A percentile compares a stretch with the other conserved stretches of the same genome.
These are phyloP conservation scores for Trichoderma parareesei DNA, from an alignment of 495 filamentous ascomycete species.

Conservation along the genomic window DNA sequence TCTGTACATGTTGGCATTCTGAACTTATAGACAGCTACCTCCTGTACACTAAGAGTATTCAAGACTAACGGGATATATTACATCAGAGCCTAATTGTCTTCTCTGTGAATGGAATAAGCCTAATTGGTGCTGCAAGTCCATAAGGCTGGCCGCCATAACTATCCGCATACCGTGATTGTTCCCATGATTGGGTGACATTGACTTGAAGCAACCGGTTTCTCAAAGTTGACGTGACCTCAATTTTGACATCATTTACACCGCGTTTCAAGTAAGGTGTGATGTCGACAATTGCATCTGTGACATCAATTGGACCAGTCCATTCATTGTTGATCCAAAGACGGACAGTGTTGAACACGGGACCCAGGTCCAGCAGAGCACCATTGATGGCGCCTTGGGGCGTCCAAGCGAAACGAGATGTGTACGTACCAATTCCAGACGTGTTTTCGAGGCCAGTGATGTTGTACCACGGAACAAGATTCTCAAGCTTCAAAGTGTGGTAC, in stretches of 20 bases:
- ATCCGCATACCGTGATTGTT: not conserved
- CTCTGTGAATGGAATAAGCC: slow-evolving; percentile 7
- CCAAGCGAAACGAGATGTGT: not conserved
- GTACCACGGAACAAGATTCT: slow-evolving; percentile 4
- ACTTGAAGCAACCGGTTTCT: slow-evolving; percentile 7
- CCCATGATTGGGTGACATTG: slow-evolving; percentile 5
- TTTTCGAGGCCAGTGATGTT: slow-evolving; percentile 4
- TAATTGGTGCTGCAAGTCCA: slow-evolving; percentile 4
- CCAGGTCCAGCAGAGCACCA: slow-evolving; percentile 5
- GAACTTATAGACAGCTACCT: no score
- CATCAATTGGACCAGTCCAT: slow-evolving; percentile 9
- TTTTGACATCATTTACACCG: slow-evolving; percentile 3
- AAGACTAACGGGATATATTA: no score
- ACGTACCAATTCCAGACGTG: slow-evolving; percentile 10
- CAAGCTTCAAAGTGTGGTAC: not conserved
- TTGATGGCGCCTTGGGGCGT: not conserved
- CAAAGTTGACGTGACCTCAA: slow-evolving; percentile 9
- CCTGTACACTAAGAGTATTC: no score
- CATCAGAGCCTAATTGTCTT: not conserved
- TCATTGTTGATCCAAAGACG: slow-evolving; percentile 4
- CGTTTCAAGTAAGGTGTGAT: not conserved
- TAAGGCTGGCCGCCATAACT: slow-evolving; percentile 11
- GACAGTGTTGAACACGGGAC: slow-evolving; percentile 9
- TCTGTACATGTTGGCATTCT: no score
- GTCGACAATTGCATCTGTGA: slow-evolving; percentile 6